A percentile compares a stretch with the other conserved stretches of the same genome.
Evolutionary conservation across 345 rosid species (phyloP).

Genomic region (Brassica incana): DNA sequence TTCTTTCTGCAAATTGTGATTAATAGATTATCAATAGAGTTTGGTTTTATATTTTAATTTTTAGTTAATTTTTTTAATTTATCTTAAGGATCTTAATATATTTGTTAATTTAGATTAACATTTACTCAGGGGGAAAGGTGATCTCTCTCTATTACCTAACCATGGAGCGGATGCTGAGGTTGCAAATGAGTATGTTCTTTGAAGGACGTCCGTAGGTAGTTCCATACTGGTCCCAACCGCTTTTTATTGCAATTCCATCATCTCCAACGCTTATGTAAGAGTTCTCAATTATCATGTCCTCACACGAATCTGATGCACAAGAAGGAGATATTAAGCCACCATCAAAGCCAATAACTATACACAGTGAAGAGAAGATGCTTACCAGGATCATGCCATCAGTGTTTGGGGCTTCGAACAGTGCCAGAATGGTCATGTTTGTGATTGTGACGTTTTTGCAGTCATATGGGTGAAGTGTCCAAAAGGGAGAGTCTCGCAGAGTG

Average conservation of each 20-base stretch:
- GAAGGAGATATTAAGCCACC: not conserved
- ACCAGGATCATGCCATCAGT: slow-evolving; percentile 43
- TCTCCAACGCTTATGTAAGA: slow-evolving; percentile 92
- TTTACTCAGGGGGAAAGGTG: not conserved
- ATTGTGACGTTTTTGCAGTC: slow-evolving; percentile 87
- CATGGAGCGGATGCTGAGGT: slow-evolving; percentile 76
- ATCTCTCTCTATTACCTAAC: slow-evolving; percentile 60
- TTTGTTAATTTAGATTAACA: no score
- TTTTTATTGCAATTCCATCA: slow-evolving; percentile 86
- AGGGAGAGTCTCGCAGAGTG: slow-evolving; percentile 84
- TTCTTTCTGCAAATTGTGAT: no score
- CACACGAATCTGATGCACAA: slow-evolving; percentile 68
- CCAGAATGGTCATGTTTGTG: slow-evolving; percentile 72
- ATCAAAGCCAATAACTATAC: not conserved
- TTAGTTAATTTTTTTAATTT: no score
- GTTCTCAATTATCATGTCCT: slow-evolving; percentile 83
- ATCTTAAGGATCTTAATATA: no score
- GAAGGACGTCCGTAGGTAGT: slow-evolving; percentile 73
- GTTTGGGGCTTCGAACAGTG: slow-evolving; percentile 80
- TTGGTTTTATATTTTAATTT: no score
- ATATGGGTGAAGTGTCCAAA: slow-evolving; percentile 94
- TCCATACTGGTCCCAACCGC: slow-evolving; percentile 98
- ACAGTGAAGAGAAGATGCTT: no score
- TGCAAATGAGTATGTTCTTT: slow-evolving; percentile 72
- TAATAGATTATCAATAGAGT: no score